phyloP scores from a whole-genome alignment of 2,329 filamentous ascomycete species.

The Scedosporium dehoogii region DNA sequence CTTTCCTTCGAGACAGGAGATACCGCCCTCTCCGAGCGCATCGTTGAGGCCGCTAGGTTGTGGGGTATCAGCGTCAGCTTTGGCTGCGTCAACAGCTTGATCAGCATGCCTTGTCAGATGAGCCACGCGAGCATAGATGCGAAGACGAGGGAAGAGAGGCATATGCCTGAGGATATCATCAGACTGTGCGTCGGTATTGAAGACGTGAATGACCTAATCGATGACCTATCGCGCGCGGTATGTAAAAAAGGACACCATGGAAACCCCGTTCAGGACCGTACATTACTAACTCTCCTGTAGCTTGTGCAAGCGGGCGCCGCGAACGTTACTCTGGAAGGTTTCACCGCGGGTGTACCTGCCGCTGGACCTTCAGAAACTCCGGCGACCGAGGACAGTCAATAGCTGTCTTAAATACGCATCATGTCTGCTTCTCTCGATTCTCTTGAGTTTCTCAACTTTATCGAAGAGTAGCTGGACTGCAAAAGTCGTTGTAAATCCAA shows the following conservation, averaged over 20 bases:
- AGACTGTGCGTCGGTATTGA: constrained; percentile 94
- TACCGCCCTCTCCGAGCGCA: constrained; percentile 70
- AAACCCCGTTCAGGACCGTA: background rate
- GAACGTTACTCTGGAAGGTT: constrained; percentile 71
- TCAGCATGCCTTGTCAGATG: constrained; percentile 99
- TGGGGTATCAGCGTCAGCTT: constrained; percentile 97
- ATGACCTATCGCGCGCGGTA: constrained; percentile 85
- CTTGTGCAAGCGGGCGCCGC: constrained; percentile 93
- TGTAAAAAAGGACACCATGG: constrained; percentile 28
- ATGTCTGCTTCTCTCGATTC: background rate
- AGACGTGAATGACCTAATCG: constrained; percentile 81
- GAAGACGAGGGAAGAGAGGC: constrained; percentile 78
- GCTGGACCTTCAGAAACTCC: background rate
- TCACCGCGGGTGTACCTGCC: constrained; percentile 39
- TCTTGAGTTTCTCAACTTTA: constrained; percentile 12
- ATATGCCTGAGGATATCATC: constrained; percentile 96
- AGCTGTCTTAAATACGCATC: background rate
- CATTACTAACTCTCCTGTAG: constrained; percentile 31
- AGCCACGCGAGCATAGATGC: constrained; percentile 97
- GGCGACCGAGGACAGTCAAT: background rate
- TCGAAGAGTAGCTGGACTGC: too few species aligned
- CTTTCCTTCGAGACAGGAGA: constrained; percentile 95
- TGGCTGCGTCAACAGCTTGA: constrained; percentile 94
- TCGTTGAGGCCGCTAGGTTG: constrained; percentile 83
- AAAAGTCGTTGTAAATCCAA: too few species aligned